Evolutionary conservation across 2,329 filamentous ascomycete genomes (phyloP), one percentile per base, ranked within the genome.

Genomic region (Aspergillus sp.): DNA sequence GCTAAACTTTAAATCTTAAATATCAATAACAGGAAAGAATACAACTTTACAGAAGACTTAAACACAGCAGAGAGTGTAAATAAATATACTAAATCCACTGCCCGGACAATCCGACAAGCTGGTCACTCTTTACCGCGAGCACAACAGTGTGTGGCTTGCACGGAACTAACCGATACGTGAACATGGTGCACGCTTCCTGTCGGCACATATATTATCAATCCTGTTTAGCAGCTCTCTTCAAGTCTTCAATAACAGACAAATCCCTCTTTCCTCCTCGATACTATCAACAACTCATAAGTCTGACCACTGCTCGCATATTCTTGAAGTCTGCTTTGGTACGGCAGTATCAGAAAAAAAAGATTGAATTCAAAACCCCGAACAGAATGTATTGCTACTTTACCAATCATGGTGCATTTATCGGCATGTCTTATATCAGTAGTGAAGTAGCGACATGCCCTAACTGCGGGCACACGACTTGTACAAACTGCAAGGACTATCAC

Each of bases 211-310:
- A 86, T 69, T 88, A 85, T 64, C 68, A 69, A 0, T 63, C 62
- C 1, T 88, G 86, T 65, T 64, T 87, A 0, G 65, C 66, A 2
- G 58, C 62, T 0, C 76, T 86, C 0, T 83, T 87, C 67, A n/a
- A 61, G 1, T 57, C 68, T 0, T 75, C 82, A 0, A 74, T 83
- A 21, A 71, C 59, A 0, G 82, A 86, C 61, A 82, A 87, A 58
- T 74, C 78, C 0, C 66, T 84, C 0, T 88, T 85, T 59, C 85
- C 85, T 0, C 84, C 85, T 0, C 76, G 77, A 1, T 88, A 85
- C 71, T 87, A 85, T 66, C 60, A 65, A 0, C 64, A 79, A 25
- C 59, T 68, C 0, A 81, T 87, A 5, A 69, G 77, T 0, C 52
- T 82, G 0, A 68, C 70, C 0, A 53, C 62, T 0, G 75, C 74